Evolutionary conservation across 805 yeast species (phyloP).

Genomic region (Metschnikowia similis): DNA sequence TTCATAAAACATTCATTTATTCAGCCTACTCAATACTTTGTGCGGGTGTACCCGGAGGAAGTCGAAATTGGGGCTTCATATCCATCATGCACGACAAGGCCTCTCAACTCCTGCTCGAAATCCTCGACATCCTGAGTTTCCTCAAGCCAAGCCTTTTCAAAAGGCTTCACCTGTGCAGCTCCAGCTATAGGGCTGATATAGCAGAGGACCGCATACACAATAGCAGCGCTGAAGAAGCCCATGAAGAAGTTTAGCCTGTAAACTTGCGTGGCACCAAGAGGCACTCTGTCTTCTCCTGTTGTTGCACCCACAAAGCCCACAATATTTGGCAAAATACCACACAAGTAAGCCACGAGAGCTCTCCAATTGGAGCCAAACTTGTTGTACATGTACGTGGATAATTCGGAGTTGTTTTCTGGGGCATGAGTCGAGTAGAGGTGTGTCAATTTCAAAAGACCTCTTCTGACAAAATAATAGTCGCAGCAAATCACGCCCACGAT

Average conservation of each 20-base stretch:
- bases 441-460: conserved; percentile 60
- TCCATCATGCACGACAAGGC: conserved; percentile 24
- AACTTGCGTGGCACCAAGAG: conserved; percentile 70
- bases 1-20: neutral
- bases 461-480: conserved; percentile 63
- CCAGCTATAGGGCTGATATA: conserved; percentile 50
- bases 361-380: conserved; percentile 74
- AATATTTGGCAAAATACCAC: conserved; percentile 79
- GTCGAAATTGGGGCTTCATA: conserved; percentile 9
- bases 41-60: conserved; percentile 4
- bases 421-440: conserved; percentile 56
- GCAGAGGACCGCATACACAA: conserved; percentile 51
- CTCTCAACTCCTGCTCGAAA: conserved; percentile 44
- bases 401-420: conserved; percentile 26
- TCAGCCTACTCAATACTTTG: neutral
- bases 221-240: conserved; percentile 61
- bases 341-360: conserved; percentile 73
- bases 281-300: conserved; percentile 65
- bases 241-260: conserved; percentile 72
- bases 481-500: conserved; percentile 73
- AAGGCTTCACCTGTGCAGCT: conserved; percentile 28
- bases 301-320: conserved; percentile 81
- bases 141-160: conserved; percentile 60
- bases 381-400: conserved; percentile 55
- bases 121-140: conserved; percentile 61